phyloP scores from a whole-genome alignment of 78 protist species.

The Dictyostelium intermedium region DNA sequence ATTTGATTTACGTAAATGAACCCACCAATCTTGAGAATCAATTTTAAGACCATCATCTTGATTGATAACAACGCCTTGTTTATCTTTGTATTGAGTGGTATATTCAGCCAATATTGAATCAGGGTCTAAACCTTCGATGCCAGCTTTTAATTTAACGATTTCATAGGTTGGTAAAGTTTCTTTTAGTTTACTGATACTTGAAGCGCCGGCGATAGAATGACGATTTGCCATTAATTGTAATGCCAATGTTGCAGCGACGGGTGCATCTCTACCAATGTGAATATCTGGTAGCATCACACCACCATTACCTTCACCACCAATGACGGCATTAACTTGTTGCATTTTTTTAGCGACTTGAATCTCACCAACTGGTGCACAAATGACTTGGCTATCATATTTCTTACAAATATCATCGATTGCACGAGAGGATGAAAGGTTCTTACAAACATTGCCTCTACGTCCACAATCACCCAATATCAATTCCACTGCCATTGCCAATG shows the following conservation, averaged over 20 bases:
- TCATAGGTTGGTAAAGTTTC: constrained; percentile 76
- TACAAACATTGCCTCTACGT: constrained; percentile 46
- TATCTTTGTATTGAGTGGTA: constrained; percentile 16
- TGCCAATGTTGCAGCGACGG: constrained; percentile 80
- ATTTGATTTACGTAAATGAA: constrained; percentile 83
- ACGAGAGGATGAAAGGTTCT: constrained; percentile 82
- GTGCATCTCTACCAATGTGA: constrained; percentile 89
- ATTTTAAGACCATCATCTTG: constrained; percentile 81
- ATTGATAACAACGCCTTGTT: constrained; percentile 27
- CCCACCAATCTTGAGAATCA: constrained; percentile 82
- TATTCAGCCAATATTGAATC: constrained; percentile 46
- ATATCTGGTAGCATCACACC: constrained; percentile 87
- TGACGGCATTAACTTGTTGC: constrained; percentile 26
- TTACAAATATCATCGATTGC: constrained; percentile 81
- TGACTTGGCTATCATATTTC: constrained; percentile 37
- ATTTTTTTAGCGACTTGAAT: constrained; percentile 85
- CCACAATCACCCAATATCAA: constrained; percentile 74
- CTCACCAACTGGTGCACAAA: constrained; percentile 86
- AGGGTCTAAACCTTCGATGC: constrained; percentile 79
- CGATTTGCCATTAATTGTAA: constrained; percentile 69
- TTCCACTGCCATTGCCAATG: constrained; percentile 80
- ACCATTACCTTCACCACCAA: constrained; percentile 90
- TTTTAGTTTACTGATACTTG: constrained; percentile 51
- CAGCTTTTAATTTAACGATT: constrained; percentile 82
- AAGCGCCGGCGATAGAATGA: not conserved